A percentile compares a stretch with the other conserved stretches of the same genome.
Evolutionary conservation across 768 basidiomycete genomes (phyloP).

Genomic region (Paxillus rubicundulus): DNA sequence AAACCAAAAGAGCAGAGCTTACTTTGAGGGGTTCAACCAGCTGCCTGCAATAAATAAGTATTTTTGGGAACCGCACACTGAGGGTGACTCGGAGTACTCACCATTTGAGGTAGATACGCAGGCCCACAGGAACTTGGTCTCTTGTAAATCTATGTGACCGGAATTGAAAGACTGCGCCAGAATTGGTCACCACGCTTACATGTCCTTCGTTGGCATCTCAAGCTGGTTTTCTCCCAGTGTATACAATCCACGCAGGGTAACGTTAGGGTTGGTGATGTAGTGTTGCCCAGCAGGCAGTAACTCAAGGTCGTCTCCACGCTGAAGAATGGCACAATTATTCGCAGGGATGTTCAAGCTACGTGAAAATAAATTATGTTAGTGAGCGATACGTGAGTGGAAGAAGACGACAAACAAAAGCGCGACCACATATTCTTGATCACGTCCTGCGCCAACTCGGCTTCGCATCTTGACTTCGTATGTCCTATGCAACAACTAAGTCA

Average conservation of each 20-base stretch:
- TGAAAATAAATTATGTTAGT: conserved; percentile 1
- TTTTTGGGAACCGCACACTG: not conserved
- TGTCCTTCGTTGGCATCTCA: conserved; percentile 87
- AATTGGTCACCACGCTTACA: conserved; percentile 42
- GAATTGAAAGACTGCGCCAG: not conserved
- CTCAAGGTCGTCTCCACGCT: conserved; percentile 76
- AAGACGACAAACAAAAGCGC: conserved; percentile 62
- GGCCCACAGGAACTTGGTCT: conserved; percentile 81
- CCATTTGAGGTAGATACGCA: conserved; percentile 86
- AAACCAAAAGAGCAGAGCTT: not conserved
- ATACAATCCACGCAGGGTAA: conserved; percentile 76
- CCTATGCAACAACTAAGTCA: conserved; percentile 22
- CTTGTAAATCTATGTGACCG: conserved; percentile 61
- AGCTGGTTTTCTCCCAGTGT: conserved; percentile 82
- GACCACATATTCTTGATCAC: conserved; percentile 66
- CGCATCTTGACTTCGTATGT: conserved; percentile 80
- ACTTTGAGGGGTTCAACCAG: conserved; percentile 51
- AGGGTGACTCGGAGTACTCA: conserved; percentile 26
- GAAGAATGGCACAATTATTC: conserved; percentile 83
- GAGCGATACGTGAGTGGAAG: not conserved
- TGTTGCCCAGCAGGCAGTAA: conserved; percentile 80
- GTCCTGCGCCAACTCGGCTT: conserved; percentile 44
- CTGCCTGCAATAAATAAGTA: conserved; percentile 35
- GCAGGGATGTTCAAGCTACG: conserved; percentile 77
- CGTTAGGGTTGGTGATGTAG: conserved; percentile 79